Conservation (phyloP, 73 alveolate species). For the Paramecium bursaria region DNA sequence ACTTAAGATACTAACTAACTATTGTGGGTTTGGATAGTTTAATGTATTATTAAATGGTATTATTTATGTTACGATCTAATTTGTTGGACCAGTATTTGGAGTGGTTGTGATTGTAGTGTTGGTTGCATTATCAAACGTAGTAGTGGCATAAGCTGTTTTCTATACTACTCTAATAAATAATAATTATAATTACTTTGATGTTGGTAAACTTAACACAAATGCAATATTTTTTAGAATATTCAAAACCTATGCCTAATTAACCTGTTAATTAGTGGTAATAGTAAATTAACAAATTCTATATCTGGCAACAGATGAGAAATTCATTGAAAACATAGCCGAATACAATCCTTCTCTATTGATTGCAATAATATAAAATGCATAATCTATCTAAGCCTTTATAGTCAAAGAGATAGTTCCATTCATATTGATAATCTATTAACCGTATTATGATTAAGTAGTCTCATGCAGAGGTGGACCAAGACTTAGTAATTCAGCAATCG, state of each 20-base stretch:
- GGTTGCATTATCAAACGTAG: too few species aligned
- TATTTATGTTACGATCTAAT: not conserved
- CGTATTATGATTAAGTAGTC: conserved; percentile 37
- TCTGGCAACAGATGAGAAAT: conserved; percentile 22
- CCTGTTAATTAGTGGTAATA: not conserved
- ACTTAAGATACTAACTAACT: not conserved
- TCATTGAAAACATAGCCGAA: not conserved
- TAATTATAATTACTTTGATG: not conserved
- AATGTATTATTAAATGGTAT: conserved; percentile 45
- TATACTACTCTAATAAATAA: not conserved
- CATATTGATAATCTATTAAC: not conserved
- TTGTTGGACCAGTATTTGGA: conserved; percentile 1
- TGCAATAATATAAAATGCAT: not conserved
- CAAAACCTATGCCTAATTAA: conserved; percentile 20
- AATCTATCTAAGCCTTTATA: conserved; percentile 29
- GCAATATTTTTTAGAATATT: conserved; percentile 2
- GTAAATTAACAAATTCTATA: not conserved
- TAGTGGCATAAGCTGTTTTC: not conserved
- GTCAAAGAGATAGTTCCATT: not conserved
- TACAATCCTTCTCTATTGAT: not conserved
- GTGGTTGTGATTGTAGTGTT: too few species aligned
- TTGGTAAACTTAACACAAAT: conserved; percentile 30
- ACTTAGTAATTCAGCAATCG: conserved; percentile 11
- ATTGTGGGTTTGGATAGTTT: conserved; percentile 29
- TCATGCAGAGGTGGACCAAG: conserved; percentile 33